Evolutionary conservation across 176 grass and related monocot species (phyloP), one percentile per base, ranked within the genome.

Genomic region (Cenchrus purpureus): DNA sequence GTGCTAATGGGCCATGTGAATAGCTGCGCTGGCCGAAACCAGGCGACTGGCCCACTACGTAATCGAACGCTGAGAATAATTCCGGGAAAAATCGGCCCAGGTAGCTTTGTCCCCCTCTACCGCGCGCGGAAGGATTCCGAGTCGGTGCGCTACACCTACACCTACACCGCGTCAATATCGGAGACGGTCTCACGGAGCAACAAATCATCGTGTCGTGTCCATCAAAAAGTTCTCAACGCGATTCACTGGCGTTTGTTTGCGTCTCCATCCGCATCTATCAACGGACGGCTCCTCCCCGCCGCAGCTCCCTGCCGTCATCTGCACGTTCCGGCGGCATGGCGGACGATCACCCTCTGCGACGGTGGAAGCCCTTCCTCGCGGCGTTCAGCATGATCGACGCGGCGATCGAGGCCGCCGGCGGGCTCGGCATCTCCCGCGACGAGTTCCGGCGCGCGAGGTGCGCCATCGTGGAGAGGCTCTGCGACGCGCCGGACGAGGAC

Each of bases 331-430:
- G 4, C 29, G 31, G 4, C 64, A 72, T 72, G 69, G 45, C 69
- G 42, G 68, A 19, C 1, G 5, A n/a, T 1, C 46, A 25, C 5
- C 69, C 43, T 13, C 69, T 50, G n/a, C 69, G 69, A 1, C n/a
- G 69, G 45, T 72, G 69, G 69, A 72, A 72, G 69, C 45, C 8
- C 20, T 72, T 50, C 69, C 46, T 72, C n/a, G 12, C 69, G 2
- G 11, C 69, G 4, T 72, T 72, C n/a, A 12, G 12, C n/a, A 45
- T 12, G 8, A 72, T 50, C 45, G 69, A 51, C 46, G 70, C 70
- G n/a, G n/a, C 46, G 44, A 73, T 73, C n/a, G 46, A 73, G 70
- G 70, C 45, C 6, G 12, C 70, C 12, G 70, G 20, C 12, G 70
- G 20, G 0, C 22, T 46, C 0, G 45, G 22, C 46, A 3, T 13